Evolutionary conservation across 2,329 filamentous ascomycete species (phyloP).

Genomic region (Fusarium sp.): DNA sequence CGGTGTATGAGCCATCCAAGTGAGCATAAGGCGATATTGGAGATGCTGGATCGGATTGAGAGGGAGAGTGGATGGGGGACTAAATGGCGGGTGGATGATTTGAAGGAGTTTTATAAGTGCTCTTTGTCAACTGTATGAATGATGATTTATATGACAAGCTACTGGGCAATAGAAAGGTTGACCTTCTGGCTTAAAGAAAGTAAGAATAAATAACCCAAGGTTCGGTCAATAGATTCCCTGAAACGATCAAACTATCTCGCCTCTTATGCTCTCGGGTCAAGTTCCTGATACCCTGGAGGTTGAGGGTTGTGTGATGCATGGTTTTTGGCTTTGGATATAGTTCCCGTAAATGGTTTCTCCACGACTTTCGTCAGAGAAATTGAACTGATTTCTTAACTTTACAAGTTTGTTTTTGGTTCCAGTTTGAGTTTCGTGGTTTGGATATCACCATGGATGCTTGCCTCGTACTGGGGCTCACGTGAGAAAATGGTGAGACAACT

Average conservation of each 20-base stretch:
- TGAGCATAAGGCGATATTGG: conserved; percentile 57
- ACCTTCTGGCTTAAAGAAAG: rapidly evolving
- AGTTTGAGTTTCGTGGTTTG: background rate
- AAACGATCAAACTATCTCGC: background rate
- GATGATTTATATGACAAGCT: background rate
- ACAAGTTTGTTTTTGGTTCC: background rate
- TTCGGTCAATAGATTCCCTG: background rate
- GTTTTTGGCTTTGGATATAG: no score
- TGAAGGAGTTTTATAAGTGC: conserved; percentile 58
- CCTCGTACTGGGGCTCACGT: conserved; percentile 20
- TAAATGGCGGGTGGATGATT: conserved; percentile 63
- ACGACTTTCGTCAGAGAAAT: no score
- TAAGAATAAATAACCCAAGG: background rate
- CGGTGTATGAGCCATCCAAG: conserved; percentile 61
- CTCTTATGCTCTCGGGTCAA: background rate
- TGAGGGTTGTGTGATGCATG: background rate
- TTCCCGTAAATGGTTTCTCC: no score
- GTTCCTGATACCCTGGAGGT: background rate
- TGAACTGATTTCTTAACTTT: no score
- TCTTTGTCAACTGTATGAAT: conserved; percentile 21
- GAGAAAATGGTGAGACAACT: conserved; percentile 16
- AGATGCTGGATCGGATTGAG: conserved; percentile 62
- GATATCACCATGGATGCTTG: background rate
- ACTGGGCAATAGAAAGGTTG: background rate
- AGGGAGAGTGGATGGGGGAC: conserved; percentile 65